Evolutionary conservation across 306 rosid species (phyloP), one percentile per base, ranked within the genome.

Genomic region (Vigna unguiculata): DNA sequence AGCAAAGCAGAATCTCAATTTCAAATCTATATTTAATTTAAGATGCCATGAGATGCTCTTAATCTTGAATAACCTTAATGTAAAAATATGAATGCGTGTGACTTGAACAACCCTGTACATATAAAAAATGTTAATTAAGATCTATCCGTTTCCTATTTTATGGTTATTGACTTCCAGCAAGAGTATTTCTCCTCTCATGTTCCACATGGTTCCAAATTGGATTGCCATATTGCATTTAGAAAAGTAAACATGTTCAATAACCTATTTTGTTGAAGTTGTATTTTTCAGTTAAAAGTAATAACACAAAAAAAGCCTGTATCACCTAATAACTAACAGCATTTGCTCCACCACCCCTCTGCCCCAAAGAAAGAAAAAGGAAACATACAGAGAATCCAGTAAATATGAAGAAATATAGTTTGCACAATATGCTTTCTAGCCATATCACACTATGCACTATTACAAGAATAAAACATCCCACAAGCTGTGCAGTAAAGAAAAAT

Each of bases 61-160:
- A 69, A 16, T 67, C 68, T 30, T 78, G 43, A 64, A 52, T 52
- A 20, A n/a, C 53, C 41, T 76, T 45, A 17, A 43, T 1, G 38
- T 48, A 22, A 62, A 72, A 40, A 38, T 19, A 19, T 9, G 48
- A 7, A 14, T 15, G 7, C 25, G 10, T 17, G 19, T 17, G 22
- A 36, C 24, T n/a, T 28, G 17, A 28, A 16, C 40, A 30, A 8
- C 55, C 62, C 78, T 59, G 57, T 69, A 14, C 7, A 3, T 7
- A 3, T 14, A 59, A 28, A 57, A 28, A 28, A 28, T 13, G 9
- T 5, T 49, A 49, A 6, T 28, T 28, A 28, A 28, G 30, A 28
- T 28, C 30, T 28, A 3, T 28, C 30, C 4, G 30, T 28, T 28
- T 28, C 30, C 30, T 28, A 28, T 28, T 28, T 28, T 28, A 28